A percentile compares a stretch with the other conserved stretches of the same genome.
Evolutionary conservation across 2,329 filamentous ascomycete species (phyloP).

Genomic region (Berkeleyomyces rouxiae): DNA sequence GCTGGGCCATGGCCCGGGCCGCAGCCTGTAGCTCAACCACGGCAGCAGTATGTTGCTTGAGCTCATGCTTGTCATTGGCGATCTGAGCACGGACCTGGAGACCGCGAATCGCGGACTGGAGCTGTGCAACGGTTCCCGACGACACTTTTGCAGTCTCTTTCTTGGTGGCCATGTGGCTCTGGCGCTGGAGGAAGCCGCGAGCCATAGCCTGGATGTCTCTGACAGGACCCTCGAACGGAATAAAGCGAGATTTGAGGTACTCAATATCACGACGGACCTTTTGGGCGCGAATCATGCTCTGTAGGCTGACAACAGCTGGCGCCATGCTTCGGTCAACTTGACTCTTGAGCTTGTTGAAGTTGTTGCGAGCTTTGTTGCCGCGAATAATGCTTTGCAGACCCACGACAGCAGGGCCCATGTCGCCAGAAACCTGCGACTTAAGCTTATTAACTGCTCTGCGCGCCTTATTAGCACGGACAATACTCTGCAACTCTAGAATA

Average conservation of each 20-base stretch:
- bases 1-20: slow-evolving; percentile 60
- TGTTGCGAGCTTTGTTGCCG: slow-evolving; percentile 1
- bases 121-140: slow-evolving; percentile 33
- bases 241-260: slow-evolving; percentile 40
- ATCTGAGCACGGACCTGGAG: slow-evolving; percentile 39
- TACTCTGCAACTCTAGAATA: slow-evolving; percentile 63
- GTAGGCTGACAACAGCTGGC: slow-evolving; percentile 56
- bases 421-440: background rate
- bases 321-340: slow-evolving; percentile 5
- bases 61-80: slow-evolving; percentile 35
- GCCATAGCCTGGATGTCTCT: slow-evolving; percentile 48
- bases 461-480: slow-evolving; percentile 7
- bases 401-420: background rate
- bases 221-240: slow-evolving; percentile 45
- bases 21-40: slow-evolving; percentile 59
- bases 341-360: slow-evolving; percentile 8
- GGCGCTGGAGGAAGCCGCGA: slow-evolving; percentile 49
- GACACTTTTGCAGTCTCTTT: slow-evolving; percentile 33
- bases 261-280: slow-evolving; percentile 44
- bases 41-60: slow-evolving; percentile 50
- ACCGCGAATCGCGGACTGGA: slow-evolving; percentile 46
- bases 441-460: background rate
- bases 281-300: slow-evolving; percentile 61
- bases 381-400: background rate
- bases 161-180: slow-evolving; percentile 37